Evolutionary conservation across 1,139 yeast species (phyloP), one percentile per base, ranked within the genome.

Genomic region (Debaryomycetaceae sp.): DNA sequence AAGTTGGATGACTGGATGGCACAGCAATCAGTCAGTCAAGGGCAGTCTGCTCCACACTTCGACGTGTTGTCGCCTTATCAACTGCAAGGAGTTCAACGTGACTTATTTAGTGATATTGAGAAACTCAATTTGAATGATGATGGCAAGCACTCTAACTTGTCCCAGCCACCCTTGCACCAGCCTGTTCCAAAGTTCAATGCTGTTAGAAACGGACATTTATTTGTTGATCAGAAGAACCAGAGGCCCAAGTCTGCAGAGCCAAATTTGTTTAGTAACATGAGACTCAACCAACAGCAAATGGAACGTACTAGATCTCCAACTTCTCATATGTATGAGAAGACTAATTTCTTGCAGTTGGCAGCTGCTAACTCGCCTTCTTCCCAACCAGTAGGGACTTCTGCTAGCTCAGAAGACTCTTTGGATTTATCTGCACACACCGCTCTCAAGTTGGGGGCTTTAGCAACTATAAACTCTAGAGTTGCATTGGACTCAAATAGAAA

Each of bases 401-500:
- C 38, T 13, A 45, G 42, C n/a, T 44, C 52, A 18, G 63, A 59
- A 38, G 63, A 59, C 17, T 46, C 58, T n/a, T 48, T 55, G 30
- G 75, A 77, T 46, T 57, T 70, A 51, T 61, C 70, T 37, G 73
- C 72, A 30, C 70, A 67, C 42, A 50, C 58, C 6, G 72, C 74
- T 31, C 59, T 76, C 48, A 81, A 81, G 55, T 60, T 81, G 46
- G 82, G 83, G 17, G 85, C 86, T 1, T 65, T 81, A 45, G 76
- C 82, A 15, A 81, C 87, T 4, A 80, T 81, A 43, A 78, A 79
- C 50, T 76, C 78, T 9, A 61, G 87, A 38, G 80, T 77, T 17
- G 82, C 81, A 9, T 64, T 79, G 46, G 86, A 81, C 53, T 74
- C 78, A 6, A 69, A 65, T 51, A 71, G 75, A 51, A 76, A 73